Conservation (phyloP, 2,329 filamentous ascomycete species). For the Penicillium sclerotiorum region DNA sequence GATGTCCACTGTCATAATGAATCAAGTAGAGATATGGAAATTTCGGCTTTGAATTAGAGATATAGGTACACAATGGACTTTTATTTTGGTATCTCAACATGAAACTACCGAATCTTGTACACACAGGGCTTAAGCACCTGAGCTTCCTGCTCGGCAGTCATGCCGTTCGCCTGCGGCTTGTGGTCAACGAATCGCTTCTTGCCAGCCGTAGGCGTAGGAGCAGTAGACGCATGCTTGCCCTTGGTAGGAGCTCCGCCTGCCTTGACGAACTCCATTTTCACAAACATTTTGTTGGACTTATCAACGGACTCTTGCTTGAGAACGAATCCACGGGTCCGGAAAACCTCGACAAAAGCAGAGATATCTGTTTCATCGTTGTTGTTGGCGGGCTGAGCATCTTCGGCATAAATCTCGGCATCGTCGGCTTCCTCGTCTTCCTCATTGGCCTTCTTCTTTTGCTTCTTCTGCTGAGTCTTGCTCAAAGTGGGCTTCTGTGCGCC, state of each 20-base stretch:
- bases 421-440: slow-evolving; percentile 44
- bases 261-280: slow-evolving; percentile 94
- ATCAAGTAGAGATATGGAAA: no score
- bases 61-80: not conserved
- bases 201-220: slow-evolving; percentile 31
- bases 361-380: slow-evolving; percentile 79
- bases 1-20: no score
- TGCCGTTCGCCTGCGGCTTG: slow-evolving; percentile 55
- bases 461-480: slow-evolving; percentile 48
- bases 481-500: slow-evolving; percentile 37
- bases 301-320: slow-evolving; percentile 75
- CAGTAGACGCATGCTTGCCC: slow-evolving; percentile 66
- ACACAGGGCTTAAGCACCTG: slow-evolving; percentile 91
- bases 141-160: slow-evolving; percentile 61
- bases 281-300: slow-evolving; percentile 95
- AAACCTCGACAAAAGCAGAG: slow-evolving; percentile 79
- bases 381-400: slow-evolving; percentile 55
- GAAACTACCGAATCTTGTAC: slow-evolving; percentile 77
- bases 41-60: not conserved
- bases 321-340: slow-evolving; percentile 80
- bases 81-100: slow-evolving; percentile 2
- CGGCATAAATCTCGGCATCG: slow-evolving; percentile 57
- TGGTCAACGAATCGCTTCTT: slow-evolving; percentile 61
- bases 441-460: slow-evolving; percentile 50
- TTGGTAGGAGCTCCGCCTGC: slow-evolving; percentile 67